Evolutionary conservation across 2,329 filamentous ascomycete species (phyloP), one percentile per base, ranked within the genome.

Genomic region (Penicillium expansum): DNA sequence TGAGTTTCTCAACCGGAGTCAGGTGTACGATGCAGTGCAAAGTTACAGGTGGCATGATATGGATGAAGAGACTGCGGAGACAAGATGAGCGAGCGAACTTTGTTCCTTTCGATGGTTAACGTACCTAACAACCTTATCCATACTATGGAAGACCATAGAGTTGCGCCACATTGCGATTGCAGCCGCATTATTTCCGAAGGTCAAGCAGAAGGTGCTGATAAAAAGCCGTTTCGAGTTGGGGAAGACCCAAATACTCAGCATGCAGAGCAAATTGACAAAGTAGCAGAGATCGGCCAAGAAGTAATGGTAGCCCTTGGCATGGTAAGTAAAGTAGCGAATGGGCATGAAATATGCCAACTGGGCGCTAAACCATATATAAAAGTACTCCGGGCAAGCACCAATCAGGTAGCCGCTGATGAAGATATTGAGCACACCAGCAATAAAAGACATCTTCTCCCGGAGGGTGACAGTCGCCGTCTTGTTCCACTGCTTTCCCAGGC

Each of bases 81-180:
- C 22, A 22, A 45, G 49, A 54, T 60, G 38, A 57, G 50, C 47
- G 14, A 18, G 47, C 13, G 32, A 24, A 20, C 22, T 13, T 24
- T 1, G 7, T 38, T 10, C 18, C 29, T 22, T 13, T 22, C 3
- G 6, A 10, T 10, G 14, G 20, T 2, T 14, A n/a, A 63, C 77
- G 64, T 75, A 86, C 71, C 91, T 94, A 13, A 92, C 95, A 59
- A 97, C 92, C 76, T 99, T 99, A 81, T 99, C 94, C 76, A 99
- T 87, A 71, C 91, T 96, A 80, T 99, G 94, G 74, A 99, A 99
- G 45, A 99, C 94, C 70, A 99, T 84, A 32, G 92, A 97, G 74
- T 99, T 99, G 62, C 94, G 87, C 94, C 94, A 99, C 92, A 99
- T 94, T 71, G 94, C 92, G 73, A 99, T 97, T 13, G 94, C 94